A percentile compares a stretch with the other conserved stretches of the same genome.
phyloP scores from a whole-genome alignment of 352 stramenopile species.

The Globisporangium spiculum region DNA sequence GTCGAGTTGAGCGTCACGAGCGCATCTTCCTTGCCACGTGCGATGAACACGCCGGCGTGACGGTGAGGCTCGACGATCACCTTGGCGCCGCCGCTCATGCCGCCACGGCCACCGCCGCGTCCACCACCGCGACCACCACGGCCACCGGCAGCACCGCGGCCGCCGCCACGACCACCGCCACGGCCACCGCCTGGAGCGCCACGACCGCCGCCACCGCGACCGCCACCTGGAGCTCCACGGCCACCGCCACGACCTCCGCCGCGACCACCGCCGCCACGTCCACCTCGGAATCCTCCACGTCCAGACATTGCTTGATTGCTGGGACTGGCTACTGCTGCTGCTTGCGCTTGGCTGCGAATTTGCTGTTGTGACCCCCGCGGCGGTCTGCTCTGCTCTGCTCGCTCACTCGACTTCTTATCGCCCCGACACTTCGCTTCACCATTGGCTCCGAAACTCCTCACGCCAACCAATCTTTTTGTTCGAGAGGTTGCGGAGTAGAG shows the following conservation, averaged over 20 bases:
- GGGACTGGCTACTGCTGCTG: background rate
- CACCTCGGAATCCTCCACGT: slow-evolving; percentile 29
- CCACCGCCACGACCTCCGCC: slow-evolving; percentile 50
- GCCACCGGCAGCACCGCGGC: slow-evolving; percentile 32
- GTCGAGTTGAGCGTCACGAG: slow-evolving; percentile 99
- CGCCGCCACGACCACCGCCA: slow-evolving; percentile 33
- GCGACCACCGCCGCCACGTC: slow-evolving; percentile 47
- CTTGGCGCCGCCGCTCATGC: slow-evolving; percentile 96
- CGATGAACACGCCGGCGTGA: slow-evolving; percentile 99
- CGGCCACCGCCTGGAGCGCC: slow-evolving; percentile 42
- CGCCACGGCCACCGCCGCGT: slow-evolving; percentile 61
- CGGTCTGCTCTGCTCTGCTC: background rate
- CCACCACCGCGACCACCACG: slow-evolving; percentile 52
- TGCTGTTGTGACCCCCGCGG: slow-evolving; percentile 2
- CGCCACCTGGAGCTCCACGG: slow-evolving; percentile 18
- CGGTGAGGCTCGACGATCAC: slow-evolving; percentile 97
- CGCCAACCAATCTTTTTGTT: slow-evolving; percentile 10
- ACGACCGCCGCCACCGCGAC: slow-evolving; percentile 23
- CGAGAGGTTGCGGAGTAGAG: slow-evolving; percentile 1
- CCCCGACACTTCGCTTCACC: background rate
- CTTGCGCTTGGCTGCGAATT: slow-evolving; percentile 8
- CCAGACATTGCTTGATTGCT: slow-evolving; percentile 14
- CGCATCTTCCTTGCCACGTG: slow-evolving; percentile 98
- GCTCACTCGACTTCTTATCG: background rate
- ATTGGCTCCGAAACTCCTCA: slow-evolving; percentile 5